These are phyloP conservation scores for Syzygium aromaticum DNA, from an alignment of 345 rosid genomes.

Conservation along the genomic window DNA sequence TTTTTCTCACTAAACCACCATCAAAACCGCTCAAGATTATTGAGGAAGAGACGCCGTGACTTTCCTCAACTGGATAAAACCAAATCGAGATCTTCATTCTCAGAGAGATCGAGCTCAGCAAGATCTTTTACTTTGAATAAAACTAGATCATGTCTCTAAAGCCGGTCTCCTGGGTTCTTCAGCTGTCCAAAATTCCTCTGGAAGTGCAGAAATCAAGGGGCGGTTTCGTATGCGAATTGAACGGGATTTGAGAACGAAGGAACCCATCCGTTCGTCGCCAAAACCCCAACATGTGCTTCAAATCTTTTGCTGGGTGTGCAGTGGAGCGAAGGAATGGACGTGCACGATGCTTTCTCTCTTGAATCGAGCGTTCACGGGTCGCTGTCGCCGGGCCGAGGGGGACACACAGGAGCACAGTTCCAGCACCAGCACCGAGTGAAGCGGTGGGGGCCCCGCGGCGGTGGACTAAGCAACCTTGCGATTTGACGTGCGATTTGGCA, in stretches of 20 bases:
- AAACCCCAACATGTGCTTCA: neutral
- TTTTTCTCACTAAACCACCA: neutral
- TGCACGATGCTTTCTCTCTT: neutral
- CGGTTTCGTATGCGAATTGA: neutral
- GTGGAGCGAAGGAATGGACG: neutral
- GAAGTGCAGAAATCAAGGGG: neutral
- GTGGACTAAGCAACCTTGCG: neutral
- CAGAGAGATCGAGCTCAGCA: neutral
- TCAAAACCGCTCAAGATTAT: neutral
- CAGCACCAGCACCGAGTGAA: neutral
- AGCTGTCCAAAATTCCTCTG: neutral
- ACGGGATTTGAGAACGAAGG: neutral
- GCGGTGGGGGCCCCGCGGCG: neutral
- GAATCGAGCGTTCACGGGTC: neutral
- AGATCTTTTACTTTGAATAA: fast-evolving
- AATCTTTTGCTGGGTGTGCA: neutral
- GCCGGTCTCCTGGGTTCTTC: neutral
- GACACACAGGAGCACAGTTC: neutral
- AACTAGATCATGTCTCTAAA: neutral
- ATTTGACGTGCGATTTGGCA: neutral
- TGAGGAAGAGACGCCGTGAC: neutral
- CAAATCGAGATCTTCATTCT: neutral
- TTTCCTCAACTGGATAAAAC: neutral
- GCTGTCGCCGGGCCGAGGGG: neutral
- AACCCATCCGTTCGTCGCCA: neutral